phyloP scores from a whole-genome alignment of 1,284 basidiomycete species.

The Sanguinoderma infundibulare region DNA sequence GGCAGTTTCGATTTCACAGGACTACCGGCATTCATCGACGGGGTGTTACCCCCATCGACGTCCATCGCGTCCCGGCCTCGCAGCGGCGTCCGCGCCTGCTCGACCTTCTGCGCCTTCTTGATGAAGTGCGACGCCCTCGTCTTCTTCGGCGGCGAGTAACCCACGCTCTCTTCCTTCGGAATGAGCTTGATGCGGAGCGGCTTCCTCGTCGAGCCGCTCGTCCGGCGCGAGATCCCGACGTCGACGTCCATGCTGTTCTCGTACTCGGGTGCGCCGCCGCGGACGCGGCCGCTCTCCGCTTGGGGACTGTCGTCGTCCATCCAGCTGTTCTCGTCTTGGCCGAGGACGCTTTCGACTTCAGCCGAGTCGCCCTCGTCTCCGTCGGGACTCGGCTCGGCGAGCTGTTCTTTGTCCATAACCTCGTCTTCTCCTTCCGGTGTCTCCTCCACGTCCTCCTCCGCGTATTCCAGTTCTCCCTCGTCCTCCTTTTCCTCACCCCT shows the following conservation, averaged over 20 bases:
- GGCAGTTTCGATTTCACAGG: neutral
- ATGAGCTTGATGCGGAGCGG: constrained; percentile 10
- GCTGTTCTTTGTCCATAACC: neutral
- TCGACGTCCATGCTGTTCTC: neutral
- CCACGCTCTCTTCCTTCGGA: neutral
- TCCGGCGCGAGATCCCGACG: neutral
- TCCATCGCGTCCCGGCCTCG: neutral
- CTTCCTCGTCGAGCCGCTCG: constrained; percentile 1
- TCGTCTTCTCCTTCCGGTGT: neutral
- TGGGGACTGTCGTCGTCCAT: constrained; percentile 9
- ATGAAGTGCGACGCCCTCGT: constrained; percentile 24
- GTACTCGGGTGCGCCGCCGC: neutral
- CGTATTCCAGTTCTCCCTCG: neutral
- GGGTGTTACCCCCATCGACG: neutral
- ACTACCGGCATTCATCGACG: neutral
- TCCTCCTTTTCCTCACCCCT: neutral
- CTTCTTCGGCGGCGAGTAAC: constrained; percentile 28
- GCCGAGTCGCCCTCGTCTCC: neutral
- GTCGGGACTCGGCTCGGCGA: neutral
- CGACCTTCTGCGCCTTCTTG: constrained; percentile 7
- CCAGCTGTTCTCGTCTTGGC: constrained; percentile 5
- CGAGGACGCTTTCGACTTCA: constrained; percentile 16
- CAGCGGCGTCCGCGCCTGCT: constrained; percentile 4
- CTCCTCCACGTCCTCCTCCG: neutral
- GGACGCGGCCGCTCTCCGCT: constrained; percentile 22